These are phyloP conservation scores for Xylariaceae sp. DNA, from an alignment of 2,329 filamentous ascomycete species.

Conservation along the genomic window DNA sequence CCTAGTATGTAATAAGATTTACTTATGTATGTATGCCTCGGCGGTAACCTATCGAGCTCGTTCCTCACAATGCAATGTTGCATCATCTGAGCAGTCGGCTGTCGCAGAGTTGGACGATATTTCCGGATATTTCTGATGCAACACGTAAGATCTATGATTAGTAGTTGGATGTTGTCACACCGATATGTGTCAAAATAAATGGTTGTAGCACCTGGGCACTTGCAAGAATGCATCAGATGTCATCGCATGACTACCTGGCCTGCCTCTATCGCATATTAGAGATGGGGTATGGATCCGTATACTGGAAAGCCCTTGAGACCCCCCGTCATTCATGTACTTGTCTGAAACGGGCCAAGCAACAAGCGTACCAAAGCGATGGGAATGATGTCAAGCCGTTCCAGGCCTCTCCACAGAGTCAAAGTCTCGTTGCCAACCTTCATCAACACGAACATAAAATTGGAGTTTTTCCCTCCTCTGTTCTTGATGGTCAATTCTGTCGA, in stretches of 20 bases:
- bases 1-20: no score
- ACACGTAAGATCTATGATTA: background rate
- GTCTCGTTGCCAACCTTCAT: background rate
- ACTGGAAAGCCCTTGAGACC: constrained; percentile 5
- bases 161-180: background rate
- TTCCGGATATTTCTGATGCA: no score
- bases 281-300: background rate
- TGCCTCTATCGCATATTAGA: no score
- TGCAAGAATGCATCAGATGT: background rate
- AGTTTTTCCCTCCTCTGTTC: background rate
- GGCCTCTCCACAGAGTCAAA: background rate
- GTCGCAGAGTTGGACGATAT: no score
- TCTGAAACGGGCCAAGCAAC: constrained; percentile 21
- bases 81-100: background rate
- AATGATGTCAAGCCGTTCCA: constrained; percentile 25
- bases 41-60: no score
- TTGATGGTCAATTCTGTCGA: background rate
- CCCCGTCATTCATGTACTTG: constrained; percentile 6
- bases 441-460: background rate
- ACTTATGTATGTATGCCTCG: no score
- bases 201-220: background rate
- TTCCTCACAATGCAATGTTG: no score
- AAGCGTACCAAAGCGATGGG: constrained; percentile 12
- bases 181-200: background rate
- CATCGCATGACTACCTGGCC: background rate